Evolutionary conservation across 163 green algal genomes (phyloP), one percentile per base, ranked within the genome.

Genomic region (Scenedesmus sp.): DNA sequence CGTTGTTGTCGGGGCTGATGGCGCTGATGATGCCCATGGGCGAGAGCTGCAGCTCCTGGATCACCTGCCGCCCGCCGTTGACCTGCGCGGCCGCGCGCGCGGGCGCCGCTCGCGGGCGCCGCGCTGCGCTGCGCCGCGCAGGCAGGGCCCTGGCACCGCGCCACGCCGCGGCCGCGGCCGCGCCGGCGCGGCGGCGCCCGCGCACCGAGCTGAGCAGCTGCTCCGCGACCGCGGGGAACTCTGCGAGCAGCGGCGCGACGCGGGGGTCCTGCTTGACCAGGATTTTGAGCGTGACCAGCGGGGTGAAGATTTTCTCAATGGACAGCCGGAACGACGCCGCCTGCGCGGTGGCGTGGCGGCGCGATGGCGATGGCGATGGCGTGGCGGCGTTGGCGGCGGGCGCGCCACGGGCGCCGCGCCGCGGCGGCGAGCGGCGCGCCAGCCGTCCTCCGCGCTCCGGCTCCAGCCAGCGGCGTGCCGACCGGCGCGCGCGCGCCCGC

Each of bases 1-100:
- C 31, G 15, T 54, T 57, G 47, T 80, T 80, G 20, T 74, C 47
- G 22, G 77, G 77, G 17, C 70, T 33, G 24, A 84, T 84, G 22
- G 56, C 28, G 11, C 1, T 15, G 45, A 84, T 80, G 10, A 84
- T 24, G 22, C 78, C 78, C 69, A 84, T 72, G 29, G 78, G 78
- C 10, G 78, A 77, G 1, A 73, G 3, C 54, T 84, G 78, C 62
- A 84, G 60, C 53, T 84, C 78, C 70, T 84, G 78, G 39, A 84
- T 70, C 13, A 73, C 60, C 4, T 11, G 31, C 29, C 50, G 47
- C 14, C 73, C 73, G 5, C 39, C 6, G 31, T 80, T 80, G 17
- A 80, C 73, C 72, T 80, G 45, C 18, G 26, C 31, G n/a, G n/a
- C n/a, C n/a, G n/a, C n/a, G n/a, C n/a, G n/a, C n/a, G 58, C 14